Percentiles rank a stretch among this genome's conserved stretches.
Evolutionary conservation across 2,329 filamentous ascomycete genomes (phyloP).

Genomic region (Phaeosphaeriaceae sp.): DNA sequence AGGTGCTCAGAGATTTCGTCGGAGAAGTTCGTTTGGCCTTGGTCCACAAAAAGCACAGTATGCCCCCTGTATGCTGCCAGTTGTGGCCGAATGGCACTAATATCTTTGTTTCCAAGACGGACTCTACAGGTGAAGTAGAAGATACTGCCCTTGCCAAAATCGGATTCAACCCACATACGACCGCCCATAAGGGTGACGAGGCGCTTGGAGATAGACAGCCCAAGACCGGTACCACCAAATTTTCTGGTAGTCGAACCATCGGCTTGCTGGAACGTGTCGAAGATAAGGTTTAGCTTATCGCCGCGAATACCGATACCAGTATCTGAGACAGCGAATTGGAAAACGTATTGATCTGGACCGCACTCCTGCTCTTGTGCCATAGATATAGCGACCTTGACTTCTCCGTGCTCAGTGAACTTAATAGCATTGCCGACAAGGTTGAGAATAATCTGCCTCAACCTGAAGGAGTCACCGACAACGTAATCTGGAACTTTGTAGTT

Average conservation of each 20-base stretch:
- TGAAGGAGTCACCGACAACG: constrained; percentile 95
- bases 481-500: constrained; percentile 94
- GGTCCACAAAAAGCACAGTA: constrained; percentile 92
- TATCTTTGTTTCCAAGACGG: constrained; percentile 79
- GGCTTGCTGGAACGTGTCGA: constrained; percentile 98
- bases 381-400: constrained; percentile 92
- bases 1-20: constrained; percentile 81
- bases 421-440: constrained; percentile 98
- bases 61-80: constrained; percentile 91
- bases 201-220: constrained; percentile 92
- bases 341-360: constrained; percentile 79
- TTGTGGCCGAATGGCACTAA: constrained; percentile 79
- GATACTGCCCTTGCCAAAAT: constrained; percentile 87
- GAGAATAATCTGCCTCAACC: constrained; percentile 92
- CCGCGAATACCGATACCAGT: constrained; percentile 96
- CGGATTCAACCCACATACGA: constrained; percentile 93
- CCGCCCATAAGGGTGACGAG: constrained; percentile 96
- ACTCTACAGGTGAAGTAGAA: constrained; percentile 98
- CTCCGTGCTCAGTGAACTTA: constrained; percentile 97
- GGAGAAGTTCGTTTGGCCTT: constrained; percentile 79
- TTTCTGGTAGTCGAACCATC: constrained; percentile 96
- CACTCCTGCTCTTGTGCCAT: constrained; percentile 70
- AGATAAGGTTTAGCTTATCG: constrained; percentile 95
- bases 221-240: constrained; percentile 93
- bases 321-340: constrained; percentile 94